Percentiles rank a stretch among this genome's conserved stretches.
These are phyloP conservation scores for Hypoxylon fragiforme DNA, from an alignment of 495 filamentous ascomycete species.

Conservation along the genomic window DNA sequence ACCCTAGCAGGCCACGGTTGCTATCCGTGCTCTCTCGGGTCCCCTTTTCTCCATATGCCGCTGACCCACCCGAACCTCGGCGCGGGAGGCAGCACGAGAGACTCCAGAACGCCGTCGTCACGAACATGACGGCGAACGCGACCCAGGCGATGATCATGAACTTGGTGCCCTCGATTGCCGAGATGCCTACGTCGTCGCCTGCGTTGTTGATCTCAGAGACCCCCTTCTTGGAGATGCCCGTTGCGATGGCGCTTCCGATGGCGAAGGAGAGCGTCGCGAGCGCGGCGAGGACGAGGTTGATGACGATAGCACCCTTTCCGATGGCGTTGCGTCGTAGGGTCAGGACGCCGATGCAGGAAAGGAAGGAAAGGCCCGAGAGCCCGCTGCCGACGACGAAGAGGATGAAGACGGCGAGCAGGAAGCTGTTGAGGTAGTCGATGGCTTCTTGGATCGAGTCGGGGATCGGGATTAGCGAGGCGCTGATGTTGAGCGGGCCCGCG, in stretches of 20 bases:
- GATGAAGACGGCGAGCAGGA: conserved; percentile 60
- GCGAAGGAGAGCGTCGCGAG: conserved; percentile 35
- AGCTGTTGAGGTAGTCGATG: conserved; percentile 55
- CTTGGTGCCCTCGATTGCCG: conserved; percentile 35
- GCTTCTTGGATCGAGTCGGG: conserved; percentile 63
- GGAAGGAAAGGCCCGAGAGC: conserved; percentile 58
- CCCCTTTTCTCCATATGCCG: conserved; percentile 21
- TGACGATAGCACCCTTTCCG: conserved; percentile 43
- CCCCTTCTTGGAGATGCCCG: conserved; percentile 37
- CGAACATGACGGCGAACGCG: conserved; percentile 62
- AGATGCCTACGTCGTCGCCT: conserved; percentile 40
- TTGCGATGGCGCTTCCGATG: conserved; percentile 37
- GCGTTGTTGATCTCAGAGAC: conserved; percentile 37
- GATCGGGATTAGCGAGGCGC: conserved; percentile 61
- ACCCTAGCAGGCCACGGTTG: conserved; percentile 16
- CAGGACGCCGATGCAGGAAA: conserved; percentile 53
- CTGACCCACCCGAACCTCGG: conserved; percentile 55
- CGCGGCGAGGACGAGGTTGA: conserved; percentile 44
- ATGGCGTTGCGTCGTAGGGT: conserved; percentile 37
- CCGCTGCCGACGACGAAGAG: conserved; percentile 67
- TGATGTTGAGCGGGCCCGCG: conserved; percentile 49
- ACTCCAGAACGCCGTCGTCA: conserved; percentile 59
- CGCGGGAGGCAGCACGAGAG: conserved; percentile 55
- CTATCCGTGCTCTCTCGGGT: conserved; percentile 11
- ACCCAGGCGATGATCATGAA: conserved; percentile 61